Evolutionary conservation across 2,329 filamentous ascomycete genomes (phyloP).

Genomic region (Fusarium equiseti): DNA sequence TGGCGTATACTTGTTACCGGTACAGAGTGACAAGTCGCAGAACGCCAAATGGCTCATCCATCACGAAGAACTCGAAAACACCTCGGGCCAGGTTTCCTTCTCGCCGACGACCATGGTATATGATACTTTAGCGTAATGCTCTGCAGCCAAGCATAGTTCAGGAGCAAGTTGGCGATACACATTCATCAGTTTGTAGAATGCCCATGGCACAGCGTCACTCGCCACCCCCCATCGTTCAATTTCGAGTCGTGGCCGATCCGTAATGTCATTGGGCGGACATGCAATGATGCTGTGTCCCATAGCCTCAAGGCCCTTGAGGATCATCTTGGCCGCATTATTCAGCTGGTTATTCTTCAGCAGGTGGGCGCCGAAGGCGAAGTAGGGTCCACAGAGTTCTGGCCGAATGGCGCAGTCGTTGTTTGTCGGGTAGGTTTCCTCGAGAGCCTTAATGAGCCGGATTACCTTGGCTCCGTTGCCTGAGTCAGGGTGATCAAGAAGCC

Average conservation of each 20-base stretch:
- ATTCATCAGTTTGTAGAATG: background rate
- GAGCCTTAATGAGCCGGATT: background rate
- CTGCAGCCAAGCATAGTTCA: background rate
- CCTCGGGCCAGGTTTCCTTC: background rate
- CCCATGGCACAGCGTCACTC: background rate
- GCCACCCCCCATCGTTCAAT: background rate
- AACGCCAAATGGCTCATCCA: background rate
- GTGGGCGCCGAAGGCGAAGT: background rate
- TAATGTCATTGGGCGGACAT: background rate
- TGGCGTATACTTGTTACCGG: background rate
- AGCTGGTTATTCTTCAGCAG: background rate
- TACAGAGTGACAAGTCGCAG: background rate
- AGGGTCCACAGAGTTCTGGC: background rate
- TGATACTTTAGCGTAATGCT: background rate
- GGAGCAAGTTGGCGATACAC: background rate
- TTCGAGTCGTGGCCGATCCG: background rate
- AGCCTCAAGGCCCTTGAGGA: background rate
- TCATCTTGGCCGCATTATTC: background rate
- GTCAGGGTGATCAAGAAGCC: background rate
- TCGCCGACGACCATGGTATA: conserved; percentile 2
- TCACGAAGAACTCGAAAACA: background rate
- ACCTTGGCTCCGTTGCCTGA: background rate
- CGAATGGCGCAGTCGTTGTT: background rate
- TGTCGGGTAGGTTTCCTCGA: background rate
- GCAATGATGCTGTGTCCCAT: background rate